Evolutionary conservation across 805 yeast genomes (phyloP), one percentile per base, ranked within the genome.

Genomic region (Sugiyamaella floridensis): DNA sequence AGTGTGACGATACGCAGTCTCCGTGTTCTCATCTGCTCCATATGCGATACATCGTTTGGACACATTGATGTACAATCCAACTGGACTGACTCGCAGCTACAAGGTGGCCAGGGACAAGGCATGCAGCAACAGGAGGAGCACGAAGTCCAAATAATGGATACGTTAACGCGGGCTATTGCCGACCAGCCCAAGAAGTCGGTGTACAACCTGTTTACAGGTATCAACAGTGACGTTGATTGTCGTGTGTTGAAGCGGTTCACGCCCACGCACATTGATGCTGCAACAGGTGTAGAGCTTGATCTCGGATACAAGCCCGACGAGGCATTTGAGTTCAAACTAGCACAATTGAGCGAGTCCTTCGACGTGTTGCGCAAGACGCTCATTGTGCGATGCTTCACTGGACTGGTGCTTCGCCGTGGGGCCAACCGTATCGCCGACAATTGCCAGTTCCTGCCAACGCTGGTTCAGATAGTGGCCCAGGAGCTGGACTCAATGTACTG

Each of bases 401-500:
- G 18, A 9, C 12, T 48, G n/a, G 48, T 28, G 8, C 20, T 54
- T 9, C 47, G 42, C 4, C 52, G 55, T 4, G 49, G 52, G 8
- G 46, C 45, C 22, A 22, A 15, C 9, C 20, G 46, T n/a, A 26
- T 54, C 9, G 19, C 37, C 7, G 51, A 51, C 14, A 32, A 47
- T 8, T 15, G 41, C 40, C n/a, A 18, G 10, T 20, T 43, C 10
- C 40, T 54, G 34, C 11, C 47, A 14, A 49, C 40, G 8, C 45
- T 54, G 14, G 43, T 53, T 11, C 50, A 52, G 20, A 47, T 54
- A 18, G 34, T 56, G 29, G 37, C 56, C 8, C 12, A 37, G 7
- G 47, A 55, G 16, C 47, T 56, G 26, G 60, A 55, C 15, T 10
- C 28, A 12, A 8, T 50, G 11, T 55, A 55, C 47, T 47, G 47